Evolutionary conservation across 164 flowering plant genomes (phyloP), one percentile per base, ranked within the genome.

Genomic region (Annona cherimola): DNA sequence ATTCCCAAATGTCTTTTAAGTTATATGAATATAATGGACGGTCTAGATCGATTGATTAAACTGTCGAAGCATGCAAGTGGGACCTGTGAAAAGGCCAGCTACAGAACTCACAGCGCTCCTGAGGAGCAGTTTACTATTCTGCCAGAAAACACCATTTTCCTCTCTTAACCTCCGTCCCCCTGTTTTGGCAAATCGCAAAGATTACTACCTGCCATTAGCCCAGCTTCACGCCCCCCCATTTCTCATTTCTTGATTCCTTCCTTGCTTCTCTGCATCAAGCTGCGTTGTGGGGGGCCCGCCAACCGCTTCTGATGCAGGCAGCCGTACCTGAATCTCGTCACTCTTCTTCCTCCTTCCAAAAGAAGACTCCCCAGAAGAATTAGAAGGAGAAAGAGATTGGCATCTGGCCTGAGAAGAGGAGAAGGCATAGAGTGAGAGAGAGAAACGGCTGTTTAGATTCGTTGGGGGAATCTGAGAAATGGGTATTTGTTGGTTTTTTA

Each of bases 401-500:
- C 9, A 50, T 50, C 57, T 14, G 40, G 61, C 60, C 9, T 18
- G 16, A 66, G n/a, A 43, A 8, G 19, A 66, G 68, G 43, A 41
- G 68, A 41, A n/a, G 40, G 5, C n/a, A 4, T n/a, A 61, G 18
- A 42, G n/a, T 6, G 43, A 42, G 19, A 19, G 44, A 55, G 5
- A 40, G 43, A 43, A 19, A 42, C 42, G 71, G 5, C 45, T 26
- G 16, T 42, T 20, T 14, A 60, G 70, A 4, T n/a, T 73, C 68
- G 5, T 76, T 40, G 63, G 42, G 68, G 66, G 46, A 71, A 67
- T 74, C 72, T 77, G 80, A 69, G 75, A 70, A 19, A 74, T 77
- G 77, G 79, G 80, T 75, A 5, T 7, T 68, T 55, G 42, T 4
- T 68, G 78, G 45, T 70, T 68, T 80, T 50, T 61, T 45, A 85